These are phyloP conservation scores for Diaporthe australafricana DNA, from an alignment of 2,329 filamentous ascomycete species.

Conservation along the genomic window DNA sequence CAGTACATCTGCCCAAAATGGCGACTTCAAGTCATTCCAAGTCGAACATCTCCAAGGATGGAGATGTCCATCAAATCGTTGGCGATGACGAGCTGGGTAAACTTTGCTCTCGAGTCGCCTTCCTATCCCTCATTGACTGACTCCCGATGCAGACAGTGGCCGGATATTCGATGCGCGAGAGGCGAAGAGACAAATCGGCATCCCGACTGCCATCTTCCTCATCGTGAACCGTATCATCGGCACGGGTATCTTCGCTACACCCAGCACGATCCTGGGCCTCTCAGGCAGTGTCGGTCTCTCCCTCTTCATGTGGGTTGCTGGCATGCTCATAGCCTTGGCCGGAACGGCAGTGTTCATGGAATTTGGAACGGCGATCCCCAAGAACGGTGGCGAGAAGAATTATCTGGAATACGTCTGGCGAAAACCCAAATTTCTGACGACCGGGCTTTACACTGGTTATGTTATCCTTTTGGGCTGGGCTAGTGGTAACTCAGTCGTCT, in stretches of 20 bases:
- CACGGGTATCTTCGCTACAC: conserved; percentile 79
- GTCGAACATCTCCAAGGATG: conserved; percentile 20
- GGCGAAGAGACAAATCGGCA: conserved; percentile 65
- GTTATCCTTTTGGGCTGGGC: conserved; percentile 75
- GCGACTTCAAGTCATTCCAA: conserved; percentile 5
- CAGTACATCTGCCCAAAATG: not conserved
- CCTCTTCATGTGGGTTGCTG: conserved; percentile 71
- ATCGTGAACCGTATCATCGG: conserved; percentile 62
- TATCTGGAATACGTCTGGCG: conserved; percentile 78
- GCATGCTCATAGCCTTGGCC: conserved; percentile 70
- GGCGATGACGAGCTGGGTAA: not conserved
- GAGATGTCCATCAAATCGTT: not conserved
- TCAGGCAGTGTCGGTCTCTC: conserved; percentile 75
- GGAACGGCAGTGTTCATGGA: conserved; percentile 73
- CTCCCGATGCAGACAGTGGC: not conserved
- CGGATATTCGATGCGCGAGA: conserved; percentile 46
- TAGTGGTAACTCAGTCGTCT: conserved; percentile 57
- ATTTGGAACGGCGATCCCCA: conserved; percentile 77
- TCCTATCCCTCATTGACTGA: not conserved
- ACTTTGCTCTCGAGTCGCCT: not conserved
- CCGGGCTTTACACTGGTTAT: conserved; percentile 72
- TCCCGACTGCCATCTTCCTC: conserved; percentile 66
- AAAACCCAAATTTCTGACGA: conserved; percentile 71
- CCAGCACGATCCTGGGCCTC: conserved; percentile 73
- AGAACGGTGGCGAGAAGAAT: conserved; percentile 76